Percentiles rank a stretch among this genome's conserved stretches.
phyloP scores from a whole-genome alignment of 805 yeast genomes.

The Candida michaelii region DNA sequence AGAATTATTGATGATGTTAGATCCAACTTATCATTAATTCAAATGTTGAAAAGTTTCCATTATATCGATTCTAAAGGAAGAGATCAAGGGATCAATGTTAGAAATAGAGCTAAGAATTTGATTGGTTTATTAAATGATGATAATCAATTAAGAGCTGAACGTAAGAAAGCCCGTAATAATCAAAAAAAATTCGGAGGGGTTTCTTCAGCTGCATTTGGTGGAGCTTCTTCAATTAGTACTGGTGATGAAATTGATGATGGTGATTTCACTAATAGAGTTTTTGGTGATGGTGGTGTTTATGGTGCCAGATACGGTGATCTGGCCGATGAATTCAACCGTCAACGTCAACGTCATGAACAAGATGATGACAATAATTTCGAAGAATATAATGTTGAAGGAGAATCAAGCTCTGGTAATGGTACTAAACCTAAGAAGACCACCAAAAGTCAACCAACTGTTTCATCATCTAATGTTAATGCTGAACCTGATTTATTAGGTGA shows the following conservation, averaged over 20 bases:
- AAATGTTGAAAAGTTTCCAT: constrained; percentile 90
- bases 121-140: constrained; percentile 74
- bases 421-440: constrained; percentile 15
- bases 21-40: constrained; percentile 73
- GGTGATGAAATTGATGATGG: constrained; percentile 46
- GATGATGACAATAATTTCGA: constrained; percentile 45
- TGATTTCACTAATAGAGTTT: constrained; percentile 53
- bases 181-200: constrained; percentile 82
- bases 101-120: constrained; percentile 84
- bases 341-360: constrained; percentile 3
- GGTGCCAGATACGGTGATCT: constrained; percentile 65
- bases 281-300: constrained; percentile 71
- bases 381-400: constrained; percentile 54
- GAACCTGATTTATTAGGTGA: constrained; percentile 52
- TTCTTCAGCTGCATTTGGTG: constrained; percentile 54
- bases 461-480: constrained; percentile 35
- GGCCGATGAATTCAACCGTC: constrained; percentile 38
- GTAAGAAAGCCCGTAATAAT: constrained; percentile 87
- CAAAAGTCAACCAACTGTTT: constrained; percentile 38
- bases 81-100: constrained; percentile 94
- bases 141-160: constrained; percentile 69
- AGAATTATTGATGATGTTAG: constrained; percentile 94
- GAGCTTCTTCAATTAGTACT: constrained; percentile 41
- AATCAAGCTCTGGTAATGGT: constrained; percentile 13
- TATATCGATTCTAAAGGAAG: constrained; percentile 91